phyloP scores from a whole-genome alignment of 352 stramenopile genomes.

The Pythium biforme region DNA sequence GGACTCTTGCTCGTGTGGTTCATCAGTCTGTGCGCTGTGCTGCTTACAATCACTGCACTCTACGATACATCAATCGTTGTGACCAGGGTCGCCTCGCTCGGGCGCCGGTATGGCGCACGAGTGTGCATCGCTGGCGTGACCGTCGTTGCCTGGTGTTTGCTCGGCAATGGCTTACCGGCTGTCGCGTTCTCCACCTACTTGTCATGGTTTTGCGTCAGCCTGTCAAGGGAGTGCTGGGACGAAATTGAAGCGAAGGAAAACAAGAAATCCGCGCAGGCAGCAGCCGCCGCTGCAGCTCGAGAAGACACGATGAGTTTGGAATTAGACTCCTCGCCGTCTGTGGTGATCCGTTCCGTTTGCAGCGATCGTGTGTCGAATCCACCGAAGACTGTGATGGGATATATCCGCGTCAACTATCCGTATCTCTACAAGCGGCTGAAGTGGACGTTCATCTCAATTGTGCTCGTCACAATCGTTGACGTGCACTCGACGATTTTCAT shows the following conservation, averaged over 20 bases:
- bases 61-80: conserved; percentile 44
- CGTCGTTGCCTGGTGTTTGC: conserved; percentile 34
- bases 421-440: conserved; percentile 73
- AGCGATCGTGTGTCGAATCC: no score
- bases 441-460: conserved; percentile 77
- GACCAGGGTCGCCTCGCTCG: conserved; percentile 31
- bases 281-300: not conserved
- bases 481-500: conserved; percentile 59
- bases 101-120: conserved; percentile 32
- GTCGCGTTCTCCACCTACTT: conserved; percentile 57
- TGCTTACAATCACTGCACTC: conserved; percentile 47
- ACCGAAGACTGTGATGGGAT: conserved; percentile 27
- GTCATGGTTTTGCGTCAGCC: conserved; percentile 64
- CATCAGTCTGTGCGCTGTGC: conserved; percentile 39
- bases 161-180: conserved; percentile 33
- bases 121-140: conserved; percentile 49
- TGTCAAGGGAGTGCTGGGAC: conserved; percentile 74
- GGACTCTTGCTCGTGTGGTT: conserved; percentile 47
- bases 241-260: conserved; percentile 48
- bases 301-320: not conserved
- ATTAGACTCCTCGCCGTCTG: not conserved
- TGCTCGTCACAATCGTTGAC: conserved; percentile 65
- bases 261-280: conserved; percentile 11
- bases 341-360: conserved; percentile 6
- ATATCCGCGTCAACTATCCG: conserved; percentile 36